phyloP scores from a whole-genome alignment of 2,329 filamentous ascomycete species.

The Pseudogymnoascus sp. region DNA sequence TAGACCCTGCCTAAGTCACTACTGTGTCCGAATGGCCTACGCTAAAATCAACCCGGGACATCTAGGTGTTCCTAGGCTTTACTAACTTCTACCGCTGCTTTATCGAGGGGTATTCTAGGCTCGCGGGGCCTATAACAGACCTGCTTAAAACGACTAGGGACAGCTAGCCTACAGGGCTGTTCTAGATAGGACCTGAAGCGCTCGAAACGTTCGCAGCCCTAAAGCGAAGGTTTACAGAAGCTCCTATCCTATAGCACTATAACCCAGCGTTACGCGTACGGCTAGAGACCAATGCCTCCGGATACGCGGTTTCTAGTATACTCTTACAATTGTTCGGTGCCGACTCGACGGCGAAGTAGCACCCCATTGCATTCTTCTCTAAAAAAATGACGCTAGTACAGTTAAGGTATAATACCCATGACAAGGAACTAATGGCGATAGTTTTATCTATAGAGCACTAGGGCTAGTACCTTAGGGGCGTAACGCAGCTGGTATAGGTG shows the following conservation, averaged over 20 bases:
- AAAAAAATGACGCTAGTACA: neutral
- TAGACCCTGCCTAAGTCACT: slow-evolving; percentile 16
- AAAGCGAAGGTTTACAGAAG: neutral
- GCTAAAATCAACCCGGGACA: slow-evolving; percentile 15
- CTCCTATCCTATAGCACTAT: neutral
- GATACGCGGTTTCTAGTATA: neutral
- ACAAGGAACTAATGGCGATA: neutral
- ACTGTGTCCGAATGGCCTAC: slow-evolving; percentile 17
- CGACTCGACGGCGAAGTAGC: neutral
- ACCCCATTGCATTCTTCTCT: neutral
- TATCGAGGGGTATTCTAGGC: slow-evolving; percentile 23
- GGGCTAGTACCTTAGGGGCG: neutral
- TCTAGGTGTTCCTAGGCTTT: slow-evolving; percentile 25
- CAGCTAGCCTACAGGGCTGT: no score
- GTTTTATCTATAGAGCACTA: neutral
- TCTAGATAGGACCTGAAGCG: no score
- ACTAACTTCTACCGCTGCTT: slow-evolving; percentile 31
- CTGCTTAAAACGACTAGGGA: neutral
- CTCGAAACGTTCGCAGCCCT: no score
- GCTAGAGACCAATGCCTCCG: neutral
- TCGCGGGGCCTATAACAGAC: slow-evolving; percentile 6
- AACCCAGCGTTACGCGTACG: neutral
- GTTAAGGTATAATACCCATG: neutral
- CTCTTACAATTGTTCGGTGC: neutral
- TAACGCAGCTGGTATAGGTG: neutral